Conservation (phyloP, 164 flowering plant genomes). For the Piper longum region DNA sequence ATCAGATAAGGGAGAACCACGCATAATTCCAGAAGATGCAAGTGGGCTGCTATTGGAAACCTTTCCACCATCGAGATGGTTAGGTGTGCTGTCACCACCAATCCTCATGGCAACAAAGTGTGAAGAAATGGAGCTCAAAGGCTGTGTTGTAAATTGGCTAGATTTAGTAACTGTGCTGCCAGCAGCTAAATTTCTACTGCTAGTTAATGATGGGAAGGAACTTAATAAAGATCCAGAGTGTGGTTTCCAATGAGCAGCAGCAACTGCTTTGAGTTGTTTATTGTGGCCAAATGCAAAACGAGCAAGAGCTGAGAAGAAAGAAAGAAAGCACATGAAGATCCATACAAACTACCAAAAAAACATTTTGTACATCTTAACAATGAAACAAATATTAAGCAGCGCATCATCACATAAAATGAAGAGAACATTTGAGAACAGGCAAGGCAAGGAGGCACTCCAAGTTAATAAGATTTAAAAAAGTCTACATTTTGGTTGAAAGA, state of each 20-base stretch:
- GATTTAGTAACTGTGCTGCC: slow-evolving; percentile 35
- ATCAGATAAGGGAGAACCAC: slow-evolving; percentile 94
- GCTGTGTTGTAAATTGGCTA: slow-evolving; percentile 25
- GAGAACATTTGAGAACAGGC: too few relatives aligned
- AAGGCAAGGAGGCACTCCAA: too few relatives aligned
- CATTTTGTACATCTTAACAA: not conserved
- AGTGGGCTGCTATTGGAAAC: slow-evolving; percentile 83
- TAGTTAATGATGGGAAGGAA: slow-evolving; percentile 60
- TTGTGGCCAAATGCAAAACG: slow-evolving; percentile 92
- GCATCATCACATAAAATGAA: too few relatives aligned
- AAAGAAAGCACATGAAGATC: not conserved
- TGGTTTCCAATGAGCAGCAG: slow-evolving; percentile 79
- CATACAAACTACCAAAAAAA: not conserved
- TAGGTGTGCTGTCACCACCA: slow-evolving; percentile 41
- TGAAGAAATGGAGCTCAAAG: slow-evolving; percentile 49
- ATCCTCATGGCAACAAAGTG: slow-evolving; percentile 55
- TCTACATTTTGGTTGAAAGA: too few relatives aligned
- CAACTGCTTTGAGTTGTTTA: slow-evolving; percentile 71
- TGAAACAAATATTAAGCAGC: too few relatives aligned
- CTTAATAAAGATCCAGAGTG: slow-evolving; percentile 52
- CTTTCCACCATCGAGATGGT: slow-evolving; percentile 64
- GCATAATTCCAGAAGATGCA: slow-evolving; percentile 62
- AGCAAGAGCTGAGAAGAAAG: slow-evolving; percentile 57
- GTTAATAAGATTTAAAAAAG: too few relatives aligned
- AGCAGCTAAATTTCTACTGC: slow-evolving; percentile 26